These are phyloP conservation scores for Claviceps digitariae DNA, from an alignment of 2,329 filamentous ascomycete species.

Conservation along the genomic window DNA sequence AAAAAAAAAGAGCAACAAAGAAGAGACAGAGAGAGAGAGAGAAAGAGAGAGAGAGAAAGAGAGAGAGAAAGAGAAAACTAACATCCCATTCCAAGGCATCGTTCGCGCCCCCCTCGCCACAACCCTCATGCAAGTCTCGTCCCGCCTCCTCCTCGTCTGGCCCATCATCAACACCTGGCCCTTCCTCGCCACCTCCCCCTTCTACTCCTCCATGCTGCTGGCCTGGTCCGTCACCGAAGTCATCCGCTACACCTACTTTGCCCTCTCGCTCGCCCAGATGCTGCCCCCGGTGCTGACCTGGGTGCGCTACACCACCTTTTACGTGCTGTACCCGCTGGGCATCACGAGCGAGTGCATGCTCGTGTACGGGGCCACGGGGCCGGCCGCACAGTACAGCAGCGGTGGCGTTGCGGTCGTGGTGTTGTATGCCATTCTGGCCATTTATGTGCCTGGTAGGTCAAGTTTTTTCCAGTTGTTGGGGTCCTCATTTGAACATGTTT, in stretches of 20 bases:
- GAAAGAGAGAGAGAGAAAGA: no score
- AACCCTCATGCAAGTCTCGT: constrained; percentile 80
- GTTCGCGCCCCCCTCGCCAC: constrained; percentile 78
- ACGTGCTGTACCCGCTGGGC: constrained; percentile 81
- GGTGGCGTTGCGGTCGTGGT: constrained; percentile 37
- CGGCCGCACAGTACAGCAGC: constrained; percentile 30
- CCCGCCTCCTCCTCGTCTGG: constrained; percentile 82
- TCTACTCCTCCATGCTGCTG: constrained; percentile 65
- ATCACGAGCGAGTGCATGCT: constrained; percentile 79
- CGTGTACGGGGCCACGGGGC: constrained; percentile 55
- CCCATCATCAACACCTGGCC: constrained; percentile 65
- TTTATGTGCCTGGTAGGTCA: constrained; percentile 67
- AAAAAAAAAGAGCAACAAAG: no score
- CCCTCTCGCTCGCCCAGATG: constrained; percentile 49
- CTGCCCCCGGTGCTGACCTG: constrained; percentile 58
- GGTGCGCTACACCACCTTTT: constrained; percentile 87
- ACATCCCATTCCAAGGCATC: constrained; percentile 43
- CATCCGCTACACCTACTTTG: constrained; percentile 86
- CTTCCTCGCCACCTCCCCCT: constrained; percentile 42
- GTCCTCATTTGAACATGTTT: no score
- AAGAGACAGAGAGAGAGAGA: no score
- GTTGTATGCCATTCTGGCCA: constrained; percentile 50
- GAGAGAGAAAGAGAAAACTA: no score
- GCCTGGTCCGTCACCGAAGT: constrained; percentile 90
- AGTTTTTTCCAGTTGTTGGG: no score